A percentile compares a stretch with the other conserved stretches of the same genome.
Evolutionary conservation across 176 grass and related monocot species (phyloP).

Genomic region (Hsuehochloa calcarea): DNA sequence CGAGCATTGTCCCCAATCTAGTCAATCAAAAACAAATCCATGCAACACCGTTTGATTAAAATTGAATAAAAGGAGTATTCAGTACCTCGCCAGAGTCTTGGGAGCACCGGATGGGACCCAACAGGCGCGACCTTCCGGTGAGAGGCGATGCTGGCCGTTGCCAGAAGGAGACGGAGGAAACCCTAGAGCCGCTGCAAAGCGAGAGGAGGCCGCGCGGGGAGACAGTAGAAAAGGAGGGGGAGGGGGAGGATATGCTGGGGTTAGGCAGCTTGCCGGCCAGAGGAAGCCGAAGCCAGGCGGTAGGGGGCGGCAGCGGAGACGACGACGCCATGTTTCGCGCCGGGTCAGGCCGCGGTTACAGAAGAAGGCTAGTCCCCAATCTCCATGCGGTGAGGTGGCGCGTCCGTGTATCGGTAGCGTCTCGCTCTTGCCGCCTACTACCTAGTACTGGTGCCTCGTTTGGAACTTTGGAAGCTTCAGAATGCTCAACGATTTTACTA

Average conservation of each 20-base stretch:
- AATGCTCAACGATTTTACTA: no score
- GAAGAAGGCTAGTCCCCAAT: background rate
- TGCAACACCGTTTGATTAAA: background rate
- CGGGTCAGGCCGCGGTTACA: background rate
- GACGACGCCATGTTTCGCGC: slow-evolving; percentile 15
- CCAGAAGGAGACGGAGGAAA: slow-evolving; percentile 14
- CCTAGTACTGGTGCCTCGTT: no score
- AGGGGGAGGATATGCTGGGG: background rate
- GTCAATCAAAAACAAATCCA: background rate
- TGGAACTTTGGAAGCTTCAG: no score
- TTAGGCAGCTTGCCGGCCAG: background rate
- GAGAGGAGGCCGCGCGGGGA: background rate
- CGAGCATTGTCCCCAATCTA: background rate
- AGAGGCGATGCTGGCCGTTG: background rate
- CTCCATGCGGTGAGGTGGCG: background rate
- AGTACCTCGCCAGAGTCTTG: slow-evolving; percentile 27
- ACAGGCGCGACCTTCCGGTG: background rate
- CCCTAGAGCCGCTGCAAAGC: slow-evolving; percentile 13
- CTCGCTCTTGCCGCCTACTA: no score
- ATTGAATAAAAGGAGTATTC: background rate
- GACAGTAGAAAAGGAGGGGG: background rate
- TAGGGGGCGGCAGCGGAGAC: background rate
- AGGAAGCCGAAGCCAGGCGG: background rate
- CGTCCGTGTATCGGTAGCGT: background rate
- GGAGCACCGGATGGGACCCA: slow-evolving; percentile 15